Evolutionary conservation across 2,329 filamentous ascomycete genomes (phyloP).

Genomic region (Diaporthe caulivora): DNA sequence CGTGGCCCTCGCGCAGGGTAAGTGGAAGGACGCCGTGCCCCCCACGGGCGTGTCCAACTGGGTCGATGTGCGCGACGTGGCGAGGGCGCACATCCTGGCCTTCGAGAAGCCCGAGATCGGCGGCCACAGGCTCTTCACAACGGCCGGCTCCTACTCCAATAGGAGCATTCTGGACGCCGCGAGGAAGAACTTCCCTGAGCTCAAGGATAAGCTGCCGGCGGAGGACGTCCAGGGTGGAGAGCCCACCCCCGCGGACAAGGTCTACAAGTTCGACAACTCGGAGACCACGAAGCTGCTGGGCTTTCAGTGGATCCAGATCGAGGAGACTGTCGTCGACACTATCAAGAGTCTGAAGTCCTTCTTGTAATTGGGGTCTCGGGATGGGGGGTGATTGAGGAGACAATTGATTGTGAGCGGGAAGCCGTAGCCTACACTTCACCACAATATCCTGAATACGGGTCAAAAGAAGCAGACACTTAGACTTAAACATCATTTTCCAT

Average conservation of each 20-base stretch:
- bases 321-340: slow-evolving; percentile 73
- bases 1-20: slow-evolving; percentile 62
- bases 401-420: background rate
- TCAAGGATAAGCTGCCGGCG: slow-evolving; percentile 60
- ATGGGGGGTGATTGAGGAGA: background rate
- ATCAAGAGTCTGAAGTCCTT: slow-evolving; percentile 72
- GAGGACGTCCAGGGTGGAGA: slow-evolving; percentile 59
- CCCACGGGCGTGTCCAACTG: slow-evolving; percentile 57
- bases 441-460: background rate
- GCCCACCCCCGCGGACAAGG: slow-evolving; percentile 51
- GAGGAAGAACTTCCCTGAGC: slow-evolving; percentile 62
- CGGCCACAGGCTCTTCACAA: slow-evolving; percentile 65
- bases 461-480: background rate
- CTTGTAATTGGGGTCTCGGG: slow-evolving; percentile 42
- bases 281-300: slow-evolving; percentile 71
- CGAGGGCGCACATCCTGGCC: slow-evolving; percentile 64
- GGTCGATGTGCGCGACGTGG: slow-evolving; percentile 70
- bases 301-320: slow-evolving; percentile 71
- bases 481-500: background rate
- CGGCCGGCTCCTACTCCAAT: slow-evolving; percentile 61
- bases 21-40: slow-evolving; percentile 60
- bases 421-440: background rate
- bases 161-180: slow-evolving; percentile 58
- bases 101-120: slow-evolving; percentile 61
- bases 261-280: slow-evolving; percentile 70